Evolutionary conservation across 768 basidiomycete genomes (phyloP).

Genomic region (Suillus paluster): DNA sequence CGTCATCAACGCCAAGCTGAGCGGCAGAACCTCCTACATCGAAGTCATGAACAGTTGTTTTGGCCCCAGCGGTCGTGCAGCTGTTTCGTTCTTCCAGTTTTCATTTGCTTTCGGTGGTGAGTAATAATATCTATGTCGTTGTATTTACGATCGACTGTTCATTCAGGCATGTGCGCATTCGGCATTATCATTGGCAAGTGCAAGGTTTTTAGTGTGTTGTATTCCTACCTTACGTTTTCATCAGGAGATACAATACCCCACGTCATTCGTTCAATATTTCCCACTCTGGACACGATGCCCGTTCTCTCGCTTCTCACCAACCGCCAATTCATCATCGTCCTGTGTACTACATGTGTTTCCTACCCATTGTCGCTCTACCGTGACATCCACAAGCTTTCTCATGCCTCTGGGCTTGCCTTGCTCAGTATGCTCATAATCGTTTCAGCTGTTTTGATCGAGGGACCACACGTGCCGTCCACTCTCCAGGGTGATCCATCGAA

Average conservation of each 20-base stretch:
- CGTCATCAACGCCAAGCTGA: constrained; percentile 93
- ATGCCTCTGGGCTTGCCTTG: constrained; percentile 89
- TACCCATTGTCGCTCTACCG: constrained; percentile 96
- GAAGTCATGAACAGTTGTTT: constrained; percentile 95
- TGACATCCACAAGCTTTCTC: constrained; percentile 95
- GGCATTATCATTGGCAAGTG: constrained; percentile 84
- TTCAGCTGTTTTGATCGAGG: constrained; percentile 79
- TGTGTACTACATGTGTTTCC: constrained; percentile 87
- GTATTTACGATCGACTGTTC: constrained; percentile 11
- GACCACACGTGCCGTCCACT: constrained; percentile 71
- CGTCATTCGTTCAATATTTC: constrained; percentile 88
- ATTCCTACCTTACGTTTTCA: constrained; percentile 1
- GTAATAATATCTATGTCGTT: constrained; percentile 20
- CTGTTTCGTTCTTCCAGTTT: constrained; percentile 97
- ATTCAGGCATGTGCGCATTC: constrained; percentile 95
- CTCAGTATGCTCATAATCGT: constrained; percentile 96
- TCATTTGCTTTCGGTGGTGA: constrained; percentile 95
- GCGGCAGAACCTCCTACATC: constrained; percentile 90
- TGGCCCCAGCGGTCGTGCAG: constrained; percentile 87
- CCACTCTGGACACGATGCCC: constrained; percentile 65
- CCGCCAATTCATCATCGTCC: constrained; percentile 85
- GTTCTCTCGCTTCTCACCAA: constrained; percentile 79
- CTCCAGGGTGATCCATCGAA: constrained; percentile 78
- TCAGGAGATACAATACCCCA: constrained; percentile 94
- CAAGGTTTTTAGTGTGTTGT: background rate